Percentiles rank a stretch among this genome's conserved stretches.
phyloP scores from a whole-genome alignment of 2,329 filamentous ascomycete species.

The Microcyclospora tardicrescens region DNA sequence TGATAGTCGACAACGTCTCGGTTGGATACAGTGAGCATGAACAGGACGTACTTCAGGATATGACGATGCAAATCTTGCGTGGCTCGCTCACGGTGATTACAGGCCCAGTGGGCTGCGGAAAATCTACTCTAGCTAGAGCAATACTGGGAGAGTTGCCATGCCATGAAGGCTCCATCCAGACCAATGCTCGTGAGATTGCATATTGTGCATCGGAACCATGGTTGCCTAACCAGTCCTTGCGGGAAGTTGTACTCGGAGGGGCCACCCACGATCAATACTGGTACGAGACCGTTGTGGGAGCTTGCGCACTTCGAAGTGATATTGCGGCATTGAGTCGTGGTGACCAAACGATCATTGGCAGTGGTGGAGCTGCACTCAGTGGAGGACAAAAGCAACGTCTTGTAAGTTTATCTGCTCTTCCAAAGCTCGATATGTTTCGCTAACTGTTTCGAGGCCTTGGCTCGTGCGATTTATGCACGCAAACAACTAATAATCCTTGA shows the following conservation, averaged over 20 bases:
- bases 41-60: not conserved
- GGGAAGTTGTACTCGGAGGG: not conserved
- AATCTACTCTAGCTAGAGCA: not conserved
- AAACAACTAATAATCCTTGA: slow-evolving; percentile 66
- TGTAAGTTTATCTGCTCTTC: not conserved
- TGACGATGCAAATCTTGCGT: not conserved
- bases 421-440: not conserved
- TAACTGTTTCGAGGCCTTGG: slow-evolving; percentile 43
- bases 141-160: not conserved
- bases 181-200: not conserved
- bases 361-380: slow-evolving; percentile 72
- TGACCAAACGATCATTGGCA: slow-evolving; percentile 68
- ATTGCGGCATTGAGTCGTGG: slow-evolving; percentile 64
- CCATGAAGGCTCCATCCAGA: not conserved
- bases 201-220: not conserved
- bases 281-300: slow-evolving; percentile 42
- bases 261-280: not conserved
- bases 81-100: not conserved
- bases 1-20: too few relatives aligned
- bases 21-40: not conserved
- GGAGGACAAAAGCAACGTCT: slow-evolving; percentile 77
- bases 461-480: slow-evolving; percentile 65
- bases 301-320: slow-evolving; percentile 64
- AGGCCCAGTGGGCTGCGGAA: not conserved
- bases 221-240: not conserved